Base-by-base conservation (phyloP, 305 asterid genomes). In the Ilex paraguariensis region DNA sequence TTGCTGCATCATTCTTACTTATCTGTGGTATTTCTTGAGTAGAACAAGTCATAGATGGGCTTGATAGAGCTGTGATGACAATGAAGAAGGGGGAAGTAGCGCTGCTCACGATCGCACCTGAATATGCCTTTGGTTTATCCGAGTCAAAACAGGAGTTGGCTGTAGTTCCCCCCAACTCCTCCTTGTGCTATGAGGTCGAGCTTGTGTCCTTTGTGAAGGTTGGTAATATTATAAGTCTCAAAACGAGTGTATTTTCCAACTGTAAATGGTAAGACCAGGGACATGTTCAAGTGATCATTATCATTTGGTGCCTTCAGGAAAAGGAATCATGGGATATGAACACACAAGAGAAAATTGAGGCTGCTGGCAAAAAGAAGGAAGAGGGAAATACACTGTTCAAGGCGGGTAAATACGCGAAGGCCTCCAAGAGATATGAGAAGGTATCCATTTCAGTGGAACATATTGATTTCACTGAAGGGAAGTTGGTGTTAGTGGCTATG, bases 261-360 rank as follows among this genome's bases (percentile, higher is more conserved):
- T 8, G 42, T 5, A 4, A 36, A 36, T 36, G 42, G 3, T 36
- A 8, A 36, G 9, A 5, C 9, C 42, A 36, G 6, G 42, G 42
- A 36, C 42, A 36, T 36, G 6, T 36, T 1, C 42, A 36, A 36
- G 42, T 36, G 6, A 5, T 36, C 42, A 3, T 36, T 36, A 5
- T 5, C 9, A n/a, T 5, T 7, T 49, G 14, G 53, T 49, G 53
- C 16, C 11, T 49, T 17, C 67, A 89, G 98, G 98, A 92, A 11
- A 92, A 82, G 68, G 95, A 92, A 67, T 92, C 98, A 5, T 92
- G 96, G 98, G 96, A 91, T 61, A 80, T 91, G 95, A 86, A 72
- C 73, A 84, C 87, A 3, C 66, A 79, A 52, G 95, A 87, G 60
- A 91, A 91, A 42, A 83, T 88, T 17, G 95, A 84, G 65, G 97